phyloP scores from a whole-genome alignment of 306 rosid species.

The Cucurbita maxima region DNA sequence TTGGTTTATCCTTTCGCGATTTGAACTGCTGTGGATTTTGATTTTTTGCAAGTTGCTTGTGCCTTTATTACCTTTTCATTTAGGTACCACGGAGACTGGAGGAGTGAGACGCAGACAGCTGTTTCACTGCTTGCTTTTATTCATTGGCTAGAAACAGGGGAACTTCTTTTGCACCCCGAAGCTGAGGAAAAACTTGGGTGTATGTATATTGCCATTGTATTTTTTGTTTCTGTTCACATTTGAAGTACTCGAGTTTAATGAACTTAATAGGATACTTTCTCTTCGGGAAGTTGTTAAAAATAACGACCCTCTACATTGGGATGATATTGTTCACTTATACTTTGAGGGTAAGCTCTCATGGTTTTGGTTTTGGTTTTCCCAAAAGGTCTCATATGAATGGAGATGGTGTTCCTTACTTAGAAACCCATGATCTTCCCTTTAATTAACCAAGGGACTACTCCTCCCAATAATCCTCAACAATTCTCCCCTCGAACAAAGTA shows the following conservation, averaged over 20 bases:
- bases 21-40: not conserved
- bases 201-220: slow-evolving; percentile 19
- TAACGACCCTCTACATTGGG: too few relatives aligned
- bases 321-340: too few relatives aligned
- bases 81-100: slow-evolving; percentile 95
- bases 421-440: too few relatives aligned
- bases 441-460: too few relatives aligned
- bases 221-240: not conserved
- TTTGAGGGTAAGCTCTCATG: too few relatives aligned
- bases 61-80: not conserved
- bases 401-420: too few relatives aligned
- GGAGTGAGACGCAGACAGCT: slow-evolving; percentile 73
- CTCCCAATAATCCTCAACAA: too few relatives aligned
- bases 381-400: too few relatives aligned
- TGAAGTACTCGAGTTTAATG: not conserved
- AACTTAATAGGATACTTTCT: not conserved
- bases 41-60: not conserved
- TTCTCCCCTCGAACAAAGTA: too few relatives aligned
- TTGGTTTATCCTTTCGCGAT: not conserved
- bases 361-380: too few relatives aligned
- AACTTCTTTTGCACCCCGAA: slow-evolving; percentile 59
- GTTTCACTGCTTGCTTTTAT: slow-evolving; percentile 70
- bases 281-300: not conserved
- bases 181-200: slow-evolving; percentile 73
- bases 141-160: slow-evolving; percentile 90